A percentile compares a stretch with the other conserved stretches of the same genome.
Conservation (phyloP, 352 stramenopile genomes). For the Thalassiosira gravida region DNA sequence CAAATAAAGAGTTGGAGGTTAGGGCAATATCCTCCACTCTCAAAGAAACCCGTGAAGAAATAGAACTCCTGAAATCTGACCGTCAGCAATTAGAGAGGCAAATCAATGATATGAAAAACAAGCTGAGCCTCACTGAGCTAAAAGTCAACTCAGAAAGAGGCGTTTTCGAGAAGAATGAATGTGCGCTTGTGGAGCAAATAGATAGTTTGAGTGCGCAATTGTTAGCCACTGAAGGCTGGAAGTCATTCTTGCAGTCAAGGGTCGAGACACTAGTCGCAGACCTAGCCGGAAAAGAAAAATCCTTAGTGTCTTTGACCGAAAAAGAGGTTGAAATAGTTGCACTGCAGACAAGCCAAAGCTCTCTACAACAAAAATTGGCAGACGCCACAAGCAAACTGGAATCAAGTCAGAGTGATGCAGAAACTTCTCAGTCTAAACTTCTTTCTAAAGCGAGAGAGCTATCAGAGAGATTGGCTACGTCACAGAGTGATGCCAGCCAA, state of each 20-base stretch:
- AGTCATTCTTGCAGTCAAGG: not conserved
- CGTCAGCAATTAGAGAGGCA: conserved; percentile 1
- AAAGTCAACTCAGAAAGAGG: conserved; percentile 16
- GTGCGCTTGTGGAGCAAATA: conserved; percentile 17
- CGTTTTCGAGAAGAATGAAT: conserved; percentile 1
- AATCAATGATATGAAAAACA: conserved; percentile 24
- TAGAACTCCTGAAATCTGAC: conserved; percentile 10
- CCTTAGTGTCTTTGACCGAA: conserved; percentile 5
- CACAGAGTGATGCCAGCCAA: too few species aligned
- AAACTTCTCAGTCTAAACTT: conserved; percentile 1
- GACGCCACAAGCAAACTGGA: conserved; percentile 3
- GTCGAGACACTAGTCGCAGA: conserved; percentile 1
- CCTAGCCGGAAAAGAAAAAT: not conserved
- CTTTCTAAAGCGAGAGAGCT: too few species aligned
- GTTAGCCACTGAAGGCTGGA: not conserved
- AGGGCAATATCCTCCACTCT: conserved; percentile 7
- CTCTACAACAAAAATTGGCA: conserved; percentile 1
- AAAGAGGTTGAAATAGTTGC: conserved; percentile 12
- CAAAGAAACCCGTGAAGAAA: conserved; percentile 6
- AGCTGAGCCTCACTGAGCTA: conserved; percentile 10
- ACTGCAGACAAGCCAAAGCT: not conserved
- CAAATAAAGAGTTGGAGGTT: conserved; percentile 10
- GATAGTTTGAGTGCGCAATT: conserved; percentile 9
- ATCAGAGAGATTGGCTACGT: too few species aligned
- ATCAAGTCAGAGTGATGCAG: conserved; percentile 8